Evolutionary conservation across 2,329 filamentous ascomycete species (phyloP).

Genomic region (Daldinia sp.): DNA sequence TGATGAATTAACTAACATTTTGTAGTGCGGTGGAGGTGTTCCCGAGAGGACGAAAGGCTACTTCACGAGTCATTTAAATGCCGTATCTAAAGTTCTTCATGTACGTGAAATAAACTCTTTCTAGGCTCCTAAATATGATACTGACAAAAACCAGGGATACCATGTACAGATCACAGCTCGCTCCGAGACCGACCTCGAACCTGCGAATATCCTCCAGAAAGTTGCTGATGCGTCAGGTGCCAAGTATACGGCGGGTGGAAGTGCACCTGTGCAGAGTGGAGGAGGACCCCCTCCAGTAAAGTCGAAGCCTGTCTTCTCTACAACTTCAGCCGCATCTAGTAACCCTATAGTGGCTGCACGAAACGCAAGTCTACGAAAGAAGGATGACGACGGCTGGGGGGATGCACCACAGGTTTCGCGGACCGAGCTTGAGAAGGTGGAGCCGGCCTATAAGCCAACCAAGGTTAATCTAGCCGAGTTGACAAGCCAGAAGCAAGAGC

Average conservation of each 20-base stretch:
- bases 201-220: conserved; percentile 90
- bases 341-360: conserved; percentile 77
- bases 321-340: conserved; percentile 70
- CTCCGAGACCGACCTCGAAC: conserved; percentile 87
- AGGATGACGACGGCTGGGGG: conserved; percentile 92
- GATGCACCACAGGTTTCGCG: conserved; percentile 92
- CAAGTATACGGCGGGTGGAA: conserved; percentile 84
- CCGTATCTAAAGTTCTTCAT: conserved; percentile 91
- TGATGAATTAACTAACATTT: conserved; percentile 15
- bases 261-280: conserved; percentile 63
- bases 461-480: conserved; percentile 94
- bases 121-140: conserved; percentile 18
- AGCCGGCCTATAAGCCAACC: conserved; percentile 92
- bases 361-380: conserved; percentile 66
- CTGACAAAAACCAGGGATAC: conserved; percentile 72
- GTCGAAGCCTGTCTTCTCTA: conserved; percentile 92
- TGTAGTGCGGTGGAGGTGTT: conserved; percentile 89
- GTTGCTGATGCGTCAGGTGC: conserved; percentile 93
- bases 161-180: conserved; percentile 98
- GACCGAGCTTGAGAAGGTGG: conserved; percentile 90
- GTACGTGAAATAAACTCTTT: conserved; percentile 37
- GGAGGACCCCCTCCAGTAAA: conserved; percentile 78
- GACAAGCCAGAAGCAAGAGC: conserved; percentile 76
- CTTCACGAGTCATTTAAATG: conserved; percentile 92
- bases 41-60: conserved; percentile 99